phyloP scores from a whole-genome alignment of 495 filamentous ascomycete genomes.

The Geoglossum glabrum region DNA sequence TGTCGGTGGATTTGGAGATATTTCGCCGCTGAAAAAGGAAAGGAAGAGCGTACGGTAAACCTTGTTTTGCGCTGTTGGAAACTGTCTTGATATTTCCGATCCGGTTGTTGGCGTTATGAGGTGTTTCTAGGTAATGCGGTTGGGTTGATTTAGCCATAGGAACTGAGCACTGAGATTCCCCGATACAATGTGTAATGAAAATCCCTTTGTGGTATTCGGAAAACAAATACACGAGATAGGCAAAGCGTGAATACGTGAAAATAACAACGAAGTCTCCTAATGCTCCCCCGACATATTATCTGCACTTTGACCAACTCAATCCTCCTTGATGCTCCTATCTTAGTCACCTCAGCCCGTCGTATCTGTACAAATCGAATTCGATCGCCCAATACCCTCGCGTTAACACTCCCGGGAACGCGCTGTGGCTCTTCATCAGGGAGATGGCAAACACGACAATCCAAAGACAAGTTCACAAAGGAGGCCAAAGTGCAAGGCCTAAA shows the following conservation, averaged over 20 bases:
- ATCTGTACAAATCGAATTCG: neutral
- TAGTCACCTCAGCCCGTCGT: neutral
- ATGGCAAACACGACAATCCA: slow-evolving; percentile 63
- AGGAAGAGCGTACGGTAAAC: slow-evolving; percentile 24
- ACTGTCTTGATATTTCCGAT: neutral
- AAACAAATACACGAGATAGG: neutral
- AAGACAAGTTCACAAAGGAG: slow-evolving; percentile 45
- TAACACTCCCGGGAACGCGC: neutral
- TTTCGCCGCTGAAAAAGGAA: slow-evolving; percentile 71
- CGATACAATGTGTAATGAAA: too few relatives aligned
- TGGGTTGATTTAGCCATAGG: neutral
- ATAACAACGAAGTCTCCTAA: neutral
- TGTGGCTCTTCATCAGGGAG: slow-evolving; percentile 43
- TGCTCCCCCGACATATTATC: slow-evolving; percentile 15
- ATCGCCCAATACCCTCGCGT: neutral
- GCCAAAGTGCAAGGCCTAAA: slow-evolving; percentile 61
- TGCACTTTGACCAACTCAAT: slow-evolving; percentile 11
- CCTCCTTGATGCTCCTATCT: slow-evolving; percentile 4
- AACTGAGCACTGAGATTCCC: neutral
- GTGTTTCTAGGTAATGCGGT: neutral
- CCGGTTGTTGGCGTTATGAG: neutral
- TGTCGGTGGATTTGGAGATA: slow-evolving; percentile 24
- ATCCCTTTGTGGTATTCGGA: neutral
- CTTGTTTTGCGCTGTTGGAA: neutral
- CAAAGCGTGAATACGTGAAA: neutral